Evolutionary conservation across 2,329 filamentous ascomycete genomes (phyloP).

Genomic region (Verticillium nubilum): DNA sequence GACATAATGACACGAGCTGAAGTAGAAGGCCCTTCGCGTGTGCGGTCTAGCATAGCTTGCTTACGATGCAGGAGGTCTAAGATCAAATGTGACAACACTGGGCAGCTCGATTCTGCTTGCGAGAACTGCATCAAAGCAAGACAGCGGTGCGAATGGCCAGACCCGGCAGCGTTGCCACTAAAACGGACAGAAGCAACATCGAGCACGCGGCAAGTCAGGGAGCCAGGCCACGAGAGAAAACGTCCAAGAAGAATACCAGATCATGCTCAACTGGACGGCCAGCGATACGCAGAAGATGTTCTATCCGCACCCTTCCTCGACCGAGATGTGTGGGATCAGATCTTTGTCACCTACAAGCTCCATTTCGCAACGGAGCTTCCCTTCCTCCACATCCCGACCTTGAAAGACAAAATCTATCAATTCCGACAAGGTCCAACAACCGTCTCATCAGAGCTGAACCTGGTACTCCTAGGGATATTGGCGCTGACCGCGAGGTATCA

Average conservation of each 20-base stretch:
- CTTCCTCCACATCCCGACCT: slow-evolving; percentile 63
- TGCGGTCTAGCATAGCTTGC: slow-evolving; percentile 78
- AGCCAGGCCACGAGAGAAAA: slow-evolving; percentile 44
- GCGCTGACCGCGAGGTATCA: slow-evolving; percentile 67
- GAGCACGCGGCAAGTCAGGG: slow-evolving; percentile 32
- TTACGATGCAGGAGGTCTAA: slow-evolving; percentile 72
- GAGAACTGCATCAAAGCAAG: slow-evolving; percentile 68
- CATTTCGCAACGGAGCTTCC: slow-evolving; percentile 69
- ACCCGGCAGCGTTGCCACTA: slow-evolving; percentile 25
- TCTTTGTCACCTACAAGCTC: slow-evolving; percentile 64
- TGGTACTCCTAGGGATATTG: slow-evolving; percentile 61
- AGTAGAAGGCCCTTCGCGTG: slow-evolving; percentile 36
- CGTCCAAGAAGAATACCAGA: slow-evolving; percentile 38
- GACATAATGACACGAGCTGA: slow-evolving; percentile 35
- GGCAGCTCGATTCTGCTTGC: slow-evolving; percentile 51
- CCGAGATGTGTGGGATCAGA: slow-evolving; percentile 59
- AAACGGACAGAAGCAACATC: slow-evolving; percentile 36
- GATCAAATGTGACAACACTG: slow-evolving; percentile 75
- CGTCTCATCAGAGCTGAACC: slow-evolving; percentile 40
- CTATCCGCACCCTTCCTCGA: slow-evolving; percentile 59
- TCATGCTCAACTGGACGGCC: slow-evolving; percentile 29
- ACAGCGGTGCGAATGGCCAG: slow-evolving; percentile 68
- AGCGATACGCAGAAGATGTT: slow-evolving; percentile 48
- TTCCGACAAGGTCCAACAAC: slow-evolving; percentile 28
- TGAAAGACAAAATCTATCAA: slow-evolving; percentile 46